phyloP scores from a whole-genome alignment of 257 asterid genomes.

The Anisodus tanguticus region DNA sequence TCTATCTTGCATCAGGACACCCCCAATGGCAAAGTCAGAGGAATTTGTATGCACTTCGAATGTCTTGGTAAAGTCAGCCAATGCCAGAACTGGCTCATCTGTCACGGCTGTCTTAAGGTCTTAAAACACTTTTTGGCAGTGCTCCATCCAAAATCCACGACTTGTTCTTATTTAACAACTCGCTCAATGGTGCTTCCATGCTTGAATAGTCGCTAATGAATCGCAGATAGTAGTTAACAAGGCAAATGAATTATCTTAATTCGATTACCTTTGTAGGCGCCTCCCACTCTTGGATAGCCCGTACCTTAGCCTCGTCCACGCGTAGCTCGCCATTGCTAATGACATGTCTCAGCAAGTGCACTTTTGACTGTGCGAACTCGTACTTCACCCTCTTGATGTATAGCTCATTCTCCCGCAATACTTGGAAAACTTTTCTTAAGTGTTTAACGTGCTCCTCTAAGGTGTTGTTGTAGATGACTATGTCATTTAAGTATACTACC shows the following conservation, averaged over 20 bases:
- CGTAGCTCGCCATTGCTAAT: neutral
- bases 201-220: neutral
- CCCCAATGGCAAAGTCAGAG: neutral
- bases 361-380: neutral
- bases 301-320: neutral
- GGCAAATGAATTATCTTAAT: neutral
- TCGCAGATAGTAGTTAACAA: neutral
- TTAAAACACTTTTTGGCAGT: neutral
- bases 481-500: slow-evolving; percentile 21
- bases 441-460: neutral
- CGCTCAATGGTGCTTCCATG: neutral
- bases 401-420: neutral
- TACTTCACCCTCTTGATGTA: neutral
- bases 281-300: neutral
- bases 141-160: neutral
- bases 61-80: too few relatives aligned
- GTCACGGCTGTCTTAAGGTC: neutral
- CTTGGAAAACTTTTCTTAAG: neutral
- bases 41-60: neutral
- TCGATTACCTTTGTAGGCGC: neutral
- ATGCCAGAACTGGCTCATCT: neutral
- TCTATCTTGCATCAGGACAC: neutral
- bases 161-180: slow-evolving; percentile 16
- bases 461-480: slow-evolving; percentile 5
- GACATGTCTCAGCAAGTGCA: neutral